These are phyloP conservation scores for Saprolegnia parasitica DNA, from an alignment of 352 stramenopile genomes.

Conservation along the genomic window DNA sequence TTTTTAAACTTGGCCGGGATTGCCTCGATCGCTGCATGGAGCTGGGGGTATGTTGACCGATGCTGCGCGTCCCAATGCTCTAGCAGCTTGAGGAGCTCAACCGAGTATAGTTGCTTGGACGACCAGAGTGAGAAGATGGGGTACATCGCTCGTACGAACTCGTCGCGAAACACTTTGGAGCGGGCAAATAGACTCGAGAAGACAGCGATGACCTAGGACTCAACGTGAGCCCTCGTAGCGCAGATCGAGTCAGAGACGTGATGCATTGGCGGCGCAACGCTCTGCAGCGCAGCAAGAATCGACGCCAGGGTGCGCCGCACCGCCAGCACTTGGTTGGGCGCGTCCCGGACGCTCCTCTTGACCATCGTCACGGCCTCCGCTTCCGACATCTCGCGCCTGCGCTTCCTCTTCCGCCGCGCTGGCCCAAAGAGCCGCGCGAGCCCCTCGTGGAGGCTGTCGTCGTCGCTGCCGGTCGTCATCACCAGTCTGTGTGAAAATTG, in stretches of 20 bases:
- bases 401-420: not conserved
- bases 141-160: not conserved
- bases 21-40: constrained; percentile 8
- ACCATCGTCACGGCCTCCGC: not conserved
- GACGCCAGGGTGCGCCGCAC: not conserved
- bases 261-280: constrained; percentile 1
- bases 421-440: not conserved
- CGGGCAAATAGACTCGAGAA: not conserved
- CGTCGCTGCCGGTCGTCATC: not conserved
- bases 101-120: not conserved
- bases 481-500: no score
- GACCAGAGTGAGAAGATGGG: not conserved
- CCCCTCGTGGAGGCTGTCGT: not conserved
- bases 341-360: not conserved
- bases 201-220: not conserved
- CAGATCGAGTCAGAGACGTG: not conserved
- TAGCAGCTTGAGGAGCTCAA: not conserved
- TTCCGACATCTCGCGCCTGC: not conserved
- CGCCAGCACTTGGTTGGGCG: not conserved
- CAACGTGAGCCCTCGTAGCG: not conserved
- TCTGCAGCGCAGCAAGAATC: not conserved
- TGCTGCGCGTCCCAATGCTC: not conserved
- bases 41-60: not conserved
- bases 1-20: not conserved
- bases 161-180: constrained; percentile 13